phyloP scores from a whole-genome alignment of 78 protist species.

The Isochrysis galbana region DNA sequence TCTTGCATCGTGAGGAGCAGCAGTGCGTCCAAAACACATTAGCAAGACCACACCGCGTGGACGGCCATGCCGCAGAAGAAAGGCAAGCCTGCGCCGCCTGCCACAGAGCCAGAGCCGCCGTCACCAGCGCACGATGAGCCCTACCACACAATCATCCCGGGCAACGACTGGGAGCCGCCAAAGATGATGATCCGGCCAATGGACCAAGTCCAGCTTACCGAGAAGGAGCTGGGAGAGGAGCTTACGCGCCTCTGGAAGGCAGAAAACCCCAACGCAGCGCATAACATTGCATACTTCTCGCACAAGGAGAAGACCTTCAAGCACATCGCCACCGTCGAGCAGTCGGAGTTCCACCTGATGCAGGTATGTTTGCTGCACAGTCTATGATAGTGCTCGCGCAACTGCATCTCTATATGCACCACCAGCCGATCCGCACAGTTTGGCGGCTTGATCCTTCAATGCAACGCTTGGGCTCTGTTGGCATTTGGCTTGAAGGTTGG shows the following conservation, averaged over 20 bases:
- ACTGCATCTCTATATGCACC: slow-evolving; percentile 50
- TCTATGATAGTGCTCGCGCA: slow-evolving; percentile 53
- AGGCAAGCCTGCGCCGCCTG: too few species aligned
- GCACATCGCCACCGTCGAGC: slow-evolving; percentile 55
- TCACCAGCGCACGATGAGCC: too few species aligned
- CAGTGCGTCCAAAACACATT: too few species aligned
- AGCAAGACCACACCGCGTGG: too few species aligned
- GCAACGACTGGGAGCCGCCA: too few species aligned
- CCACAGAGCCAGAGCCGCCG: too few species aligned
- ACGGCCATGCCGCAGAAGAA: too few species aligned
- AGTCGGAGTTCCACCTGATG: slow-evolving; percentile 50
- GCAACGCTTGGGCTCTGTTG: too few species aligned
- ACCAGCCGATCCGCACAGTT: slow-evolving; percentile 30
- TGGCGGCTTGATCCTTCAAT: too few species aligned
- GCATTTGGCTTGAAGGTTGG: too few species aligned
- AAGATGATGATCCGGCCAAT: not conserved
- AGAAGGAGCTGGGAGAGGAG: slow-evolving; percentile 58
- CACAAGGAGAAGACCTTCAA: slow-evolving; percentile 56
- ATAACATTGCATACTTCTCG: slow-evolving; percentile 41
- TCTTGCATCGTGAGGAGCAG: too few species aligned
- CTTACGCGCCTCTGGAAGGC: slow-evolving; percentile 57
- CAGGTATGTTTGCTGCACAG: slow-evolving; percentile 40
- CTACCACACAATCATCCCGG: too few species aligned
- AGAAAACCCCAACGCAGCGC: slow-evolving; percentile 59
- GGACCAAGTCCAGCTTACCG: slow-evolving; percentile 47